Base-by-base conservation (phyloP, 2,329 filamentous ascomycete genomes). In the Epichloe gansuensis region DNA sequence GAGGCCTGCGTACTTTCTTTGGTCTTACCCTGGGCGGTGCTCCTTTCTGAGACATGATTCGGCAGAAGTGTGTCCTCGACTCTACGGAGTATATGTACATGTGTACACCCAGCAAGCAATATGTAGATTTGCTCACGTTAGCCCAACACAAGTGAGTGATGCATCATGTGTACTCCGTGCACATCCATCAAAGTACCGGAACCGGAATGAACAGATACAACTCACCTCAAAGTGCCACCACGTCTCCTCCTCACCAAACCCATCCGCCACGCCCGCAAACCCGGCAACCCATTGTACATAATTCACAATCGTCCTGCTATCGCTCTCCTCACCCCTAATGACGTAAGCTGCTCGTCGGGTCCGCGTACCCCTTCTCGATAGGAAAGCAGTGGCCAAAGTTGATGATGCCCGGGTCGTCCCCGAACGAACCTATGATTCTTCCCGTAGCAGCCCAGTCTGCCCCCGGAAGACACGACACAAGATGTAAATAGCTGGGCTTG, bases 201-300 rank as follows among this genome's bases (percentile, higher is more conserved):
- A 21, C 17, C 17, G 17, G 17, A 21, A 21, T 21, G 17, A 21
- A 21, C 13, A 17, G 9, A 48, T 41, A 46, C 41, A 43, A 54
- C 69, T 61, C 63, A 81, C 82, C 73, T 88, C 85, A 59, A 88
- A 88, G 69, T 89, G 85, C 70, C 81, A 85, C 83, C 82, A 88
- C 25, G 67, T 70, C 51, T 67, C 63, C 35, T 67, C 61, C 38
- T 67, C 54, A 4, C 60, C 60, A 46, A 81, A 64, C 25, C 58
- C 62, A 23, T 69, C 62, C 39, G 69, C 72, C 21, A 76, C 67
- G 12, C 53, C 54, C 15, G 64, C 61, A 55, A 89, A 87, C 65
- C 88, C 85, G 76, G 75, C 38, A 89, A 72, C 53, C 76, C 74
- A 60, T 82, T 87, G 65, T 82, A 21, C 17, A 21, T 21, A 78